Conservation (phyloP, 345 rosid species). For the Melastoma malabathricum region DNA sequence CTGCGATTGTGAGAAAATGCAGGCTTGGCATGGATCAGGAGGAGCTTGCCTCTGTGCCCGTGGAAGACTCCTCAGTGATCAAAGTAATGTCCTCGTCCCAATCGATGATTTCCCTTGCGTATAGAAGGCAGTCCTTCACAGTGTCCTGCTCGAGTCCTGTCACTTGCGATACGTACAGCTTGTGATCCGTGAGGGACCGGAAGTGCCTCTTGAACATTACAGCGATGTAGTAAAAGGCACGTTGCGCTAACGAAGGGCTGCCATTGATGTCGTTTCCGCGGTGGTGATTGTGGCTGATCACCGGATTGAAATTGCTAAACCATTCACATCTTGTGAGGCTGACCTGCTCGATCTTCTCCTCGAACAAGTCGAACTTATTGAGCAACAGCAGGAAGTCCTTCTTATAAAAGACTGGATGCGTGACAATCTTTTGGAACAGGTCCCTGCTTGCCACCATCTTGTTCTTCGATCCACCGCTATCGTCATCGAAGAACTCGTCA, state of each 20-base stretch:
- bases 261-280: conserved; percentile 11
- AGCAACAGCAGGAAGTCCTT: conserved; percentile 75
- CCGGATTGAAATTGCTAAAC: conserved; percentile 64
- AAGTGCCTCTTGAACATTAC: conserved; percentile 60
- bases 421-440: conserved; percentile 44
- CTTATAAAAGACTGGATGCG: conserved; percentile 38
- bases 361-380: conserved; percentile 68
- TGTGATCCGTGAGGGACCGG: conserved; percentile 29
- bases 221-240: conserved; percentile 60
- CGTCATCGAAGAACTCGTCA: conserved; percentile 32
- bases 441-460: conserved; percentile 73
- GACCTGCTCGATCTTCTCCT: conserved; percentile 46
- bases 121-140: conserved; percentile 44
- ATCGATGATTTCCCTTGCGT: conserved; percentile 49
- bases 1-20: too few relatives aligned
- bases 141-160: conserved; percentile 50
- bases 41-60: conserved; percentile 41
- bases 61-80: conserved; percentile 23
- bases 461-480: conserved; percentile 39
- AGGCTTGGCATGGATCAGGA: conserved; percentile 16
- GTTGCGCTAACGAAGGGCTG: conserved; percentile 39
- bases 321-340: conserved; percentile 66
- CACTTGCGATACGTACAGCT: conserved; percentile 41
- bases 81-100: conserved; percentile 28
- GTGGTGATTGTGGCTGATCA: conserved; percentile 27